Evolutionary conservation across 257 asterid species (phyloP).

Genomic region (Solanum neorickii): DNA sequence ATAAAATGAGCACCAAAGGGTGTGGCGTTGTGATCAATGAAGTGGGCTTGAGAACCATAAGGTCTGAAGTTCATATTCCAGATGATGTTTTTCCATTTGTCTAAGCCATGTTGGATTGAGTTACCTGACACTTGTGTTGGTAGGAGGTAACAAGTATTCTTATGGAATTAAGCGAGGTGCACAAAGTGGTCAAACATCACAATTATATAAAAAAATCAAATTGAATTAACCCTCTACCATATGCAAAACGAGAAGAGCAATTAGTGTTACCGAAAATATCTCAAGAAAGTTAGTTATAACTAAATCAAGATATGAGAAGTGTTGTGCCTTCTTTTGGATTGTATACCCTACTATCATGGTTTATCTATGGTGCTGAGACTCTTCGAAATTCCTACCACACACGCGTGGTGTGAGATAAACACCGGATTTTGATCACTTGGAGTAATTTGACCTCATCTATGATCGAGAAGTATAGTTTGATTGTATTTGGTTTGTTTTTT

Average conservation of each 20-base stretch:
- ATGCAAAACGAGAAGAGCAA: background rate
- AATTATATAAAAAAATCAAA: background rate
- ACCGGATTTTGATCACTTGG: background rate
- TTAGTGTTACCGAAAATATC: background rate
- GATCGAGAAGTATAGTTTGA: background rate
- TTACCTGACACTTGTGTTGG: background rate
- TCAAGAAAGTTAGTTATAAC: background rate
- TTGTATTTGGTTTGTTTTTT: background rate
- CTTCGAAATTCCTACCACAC: background rate
- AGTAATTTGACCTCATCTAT: background rate
- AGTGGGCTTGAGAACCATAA: background rate
- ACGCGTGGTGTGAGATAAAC: background rate
- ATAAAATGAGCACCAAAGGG: background rate
- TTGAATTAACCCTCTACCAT: background rate
- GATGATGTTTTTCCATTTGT: background rate
- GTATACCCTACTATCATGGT: background rate
- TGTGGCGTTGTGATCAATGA: background rate
- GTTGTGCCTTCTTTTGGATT: background rate
- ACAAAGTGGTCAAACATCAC: background rate
- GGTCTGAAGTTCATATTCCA: background rate
- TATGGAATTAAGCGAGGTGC: background rate
- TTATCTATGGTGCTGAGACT: background rate
- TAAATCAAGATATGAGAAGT: background rate
- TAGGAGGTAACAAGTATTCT: background rate
- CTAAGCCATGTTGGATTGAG: background rate